These are phyloP conservation scores for Lunularia cruciata DNA, from an alignment of 225 moss, liverwort and hornwort species.

Conservation along the genomic window DNA sequence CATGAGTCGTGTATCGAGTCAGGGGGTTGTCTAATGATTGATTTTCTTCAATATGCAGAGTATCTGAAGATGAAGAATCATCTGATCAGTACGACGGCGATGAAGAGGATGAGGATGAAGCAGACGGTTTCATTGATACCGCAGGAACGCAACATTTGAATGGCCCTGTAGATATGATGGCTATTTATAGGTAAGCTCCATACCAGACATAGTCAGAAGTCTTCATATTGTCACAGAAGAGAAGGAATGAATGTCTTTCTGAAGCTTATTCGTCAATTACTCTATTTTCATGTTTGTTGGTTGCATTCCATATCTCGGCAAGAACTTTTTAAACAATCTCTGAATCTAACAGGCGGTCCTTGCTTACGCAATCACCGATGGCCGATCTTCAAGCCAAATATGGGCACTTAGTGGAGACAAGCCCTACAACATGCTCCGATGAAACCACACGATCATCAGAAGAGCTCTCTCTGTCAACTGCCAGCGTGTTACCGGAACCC, in stretches of 20 bases:
- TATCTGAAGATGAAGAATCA: slow-evolving; percentile 69
- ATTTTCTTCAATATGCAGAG: slow-evolving; percentile 44
- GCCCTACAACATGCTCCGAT: slow-evolving; percentile 23
- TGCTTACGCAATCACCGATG: slow-evolving; percentile 40
- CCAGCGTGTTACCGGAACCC: slow-evolving; percentile 6
- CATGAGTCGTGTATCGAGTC: not conserved
- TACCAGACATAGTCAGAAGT: not conserved
- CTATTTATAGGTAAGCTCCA: slow-evolving; percentile 36
- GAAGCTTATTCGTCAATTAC: too few relatives aligned
- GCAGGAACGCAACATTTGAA: slow-evolving; percentile 41
- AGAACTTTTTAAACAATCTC: not conserved
- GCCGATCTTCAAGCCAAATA: not conserved
- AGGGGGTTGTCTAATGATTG: not conserved
- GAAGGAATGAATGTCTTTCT: too few relatives aligned
- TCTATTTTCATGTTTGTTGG: too few relatives aligned
- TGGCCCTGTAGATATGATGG: slow-evolving; percentile 47
- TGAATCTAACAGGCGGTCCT: slow-evolving; percentile 36
- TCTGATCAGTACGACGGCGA: slow-evolving; percentile 55
- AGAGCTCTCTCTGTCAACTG: slow-evolving; percentile 20
- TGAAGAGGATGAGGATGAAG: slow-evolving; percentile 44
- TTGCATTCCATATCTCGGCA: too few relatives aligned
- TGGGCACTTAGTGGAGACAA: not conserved
- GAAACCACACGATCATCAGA: slow-evolving; percentile 26
- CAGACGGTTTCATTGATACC: slow-evolving; percentile 67
- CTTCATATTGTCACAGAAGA: too few relatives aligned